Percentiles rank a stretch among this genome's conserved stretches.
Evolutionary conservation across 345 rosid genomes (phyloP).

Genomic region (Lenwebbia sp.): DNA sequence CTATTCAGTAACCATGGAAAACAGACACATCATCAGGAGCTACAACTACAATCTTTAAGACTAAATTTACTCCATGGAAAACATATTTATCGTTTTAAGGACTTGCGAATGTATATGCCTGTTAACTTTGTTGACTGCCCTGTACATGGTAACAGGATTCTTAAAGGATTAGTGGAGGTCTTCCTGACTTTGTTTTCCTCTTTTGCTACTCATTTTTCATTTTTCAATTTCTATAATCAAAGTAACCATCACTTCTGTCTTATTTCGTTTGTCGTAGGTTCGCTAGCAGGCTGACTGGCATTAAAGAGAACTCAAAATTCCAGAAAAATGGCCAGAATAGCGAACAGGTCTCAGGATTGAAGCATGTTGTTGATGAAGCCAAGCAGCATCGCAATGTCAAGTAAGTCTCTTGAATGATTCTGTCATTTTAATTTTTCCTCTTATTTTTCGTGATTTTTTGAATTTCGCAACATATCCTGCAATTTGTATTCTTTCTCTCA

Average conservation of each 20-base stretch:
- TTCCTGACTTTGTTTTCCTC: not conserved
- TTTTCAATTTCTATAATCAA: not conserved
- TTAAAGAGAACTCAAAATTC: conserved; percentile 81
- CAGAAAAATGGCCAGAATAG: conserved; percentile 38
- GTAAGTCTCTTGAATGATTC: conserved; percentile 29
- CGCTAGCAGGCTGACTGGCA: conserved; percentile 85
- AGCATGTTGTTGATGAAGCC: conserved; percentile 67
- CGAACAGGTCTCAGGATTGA: conserved; percentile 52
- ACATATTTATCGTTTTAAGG: not conserved
- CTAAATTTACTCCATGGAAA: not conserved
- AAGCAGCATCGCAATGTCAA: conserved; percentile 73
- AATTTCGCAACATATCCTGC: not conserved
- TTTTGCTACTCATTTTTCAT: not conserved
- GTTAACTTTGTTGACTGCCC: not conserved
- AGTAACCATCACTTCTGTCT: not conserved
- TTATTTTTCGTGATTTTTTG: not conserved
- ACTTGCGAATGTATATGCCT: not conserved
- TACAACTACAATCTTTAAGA: not conserved
- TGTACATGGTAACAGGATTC: not conserved
- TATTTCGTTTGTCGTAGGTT: conserved; percentile 37
- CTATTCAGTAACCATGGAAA: not conserved
- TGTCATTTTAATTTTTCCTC: not conserved
- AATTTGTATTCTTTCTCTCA: not conserved
- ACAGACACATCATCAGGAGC: not conserved
- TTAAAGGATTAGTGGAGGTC: not conserved